Percentiles rank a stretch among this genome's conserved stretches.
These are phyloP conservation scores for Sugiyamaella paludigena DNA, from an alignment of 1,139 yeast genomes.

Conservation along the genomic window DNA sequence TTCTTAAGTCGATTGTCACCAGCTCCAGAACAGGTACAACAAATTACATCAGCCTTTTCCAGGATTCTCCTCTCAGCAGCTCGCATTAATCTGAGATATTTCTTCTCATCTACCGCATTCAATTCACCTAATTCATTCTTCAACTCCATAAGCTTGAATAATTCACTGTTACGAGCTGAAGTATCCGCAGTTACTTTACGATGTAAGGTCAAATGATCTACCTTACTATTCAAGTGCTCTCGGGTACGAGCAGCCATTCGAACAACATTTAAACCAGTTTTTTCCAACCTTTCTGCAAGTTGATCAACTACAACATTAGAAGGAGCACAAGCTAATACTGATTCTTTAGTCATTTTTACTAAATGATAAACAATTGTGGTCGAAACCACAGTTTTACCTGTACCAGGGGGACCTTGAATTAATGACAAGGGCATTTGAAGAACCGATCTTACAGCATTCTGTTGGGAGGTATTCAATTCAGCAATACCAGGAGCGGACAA, in stretches of 20 bases:
- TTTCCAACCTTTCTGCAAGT: slow-evolving; percentile 66
- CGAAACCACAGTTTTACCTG: slow-evolving; percentile 94
- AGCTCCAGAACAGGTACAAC: slow-evolving; percentile 92
- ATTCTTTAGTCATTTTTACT: slow-evolving; percentile 53
- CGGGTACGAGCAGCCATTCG: slow-evolving; percentile 73
- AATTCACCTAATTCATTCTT: slow-evolving; percentile 73
- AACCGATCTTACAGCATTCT: slow-evolving; percentile 70
- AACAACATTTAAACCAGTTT: slow-evolving; percentile 70
- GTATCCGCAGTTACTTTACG: slow-evolving; percentile 34
- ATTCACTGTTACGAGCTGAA: slow-evolving; percentile 44
- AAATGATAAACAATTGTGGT: slow-evolving; percentile 84
- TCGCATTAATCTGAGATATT: slow-evolving; percentile 45
- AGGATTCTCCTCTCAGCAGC: slow-evolving; percentile 52
- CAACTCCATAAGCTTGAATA: slow-evolving; percentile 56
- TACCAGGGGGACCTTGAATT: slow-evolving; percentile 98
- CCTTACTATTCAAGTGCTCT: slow-evolving; percentile 42
- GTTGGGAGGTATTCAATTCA: slow-evolving; percentile 72
- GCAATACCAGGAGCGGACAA: slow-evolving; percentile 69
- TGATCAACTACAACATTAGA: slow-evolving; percentile 96
- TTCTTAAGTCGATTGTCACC: slow-evolving; percentile 64
- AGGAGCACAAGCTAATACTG: slow-evolving; percentile 87
- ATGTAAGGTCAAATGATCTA: slow-evolving; percentile 31
- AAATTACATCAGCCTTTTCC: slow-evolving; percentile 70
- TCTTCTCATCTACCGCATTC: slow-evolving; percentile 51
- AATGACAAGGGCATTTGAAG: slow-evolving; percentile 73